These are phyloP conservation scores for Butyriboletus appendiculatus DNA, from an alignment of 1,284 basidiomycete genomes.

Conservation along the genomic window DNA sequence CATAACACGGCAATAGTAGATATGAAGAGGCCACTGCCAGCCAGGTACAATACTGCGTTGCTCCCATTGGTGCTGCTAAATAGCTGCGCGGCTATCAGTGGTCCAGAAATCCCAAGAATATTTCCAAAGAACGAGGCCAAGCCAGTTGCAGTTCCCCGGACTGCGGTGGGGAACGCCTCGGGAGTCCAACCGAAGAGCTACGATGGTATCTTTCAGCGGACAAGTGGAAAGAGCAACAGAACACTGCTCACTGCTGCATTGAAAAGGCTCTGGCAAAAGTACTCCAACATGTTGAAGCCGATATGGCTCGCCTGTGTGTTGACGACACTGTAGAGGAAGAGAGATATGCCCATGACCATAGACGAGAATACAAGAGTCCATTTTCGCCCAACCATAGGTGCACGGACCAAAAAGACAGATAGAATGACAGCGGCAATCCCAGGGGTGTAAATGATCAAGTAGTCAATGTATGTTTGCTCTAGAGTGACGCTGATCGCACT, in stretches of 20 bases:
- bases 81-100: constrained; percentile 11
- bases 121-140: constrained; percentile 6
- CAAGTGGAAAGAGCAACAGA: not conserved
- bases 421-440: constrained; percentile 11
- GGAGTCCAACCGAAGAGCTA: constrained; percentile 24
- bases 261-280: constrained; percentile 20
- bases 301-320: constrained; percentile 18
- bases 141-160: constrained; percentile 18
- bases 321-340: constrained; percentile 16
- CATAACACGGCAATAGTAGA: constrained; percentile 6
- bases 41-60: constrained; percentile 14
- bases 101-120: constrained; percentile 5
- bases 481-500: constrained; percentile 8
- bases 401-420: constrained; percentile 16
- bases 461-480: constrained; percentile 15
- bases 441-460: constrained; percentile 13
- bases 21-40: constrained; percentile 13
- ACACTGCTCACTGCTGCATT: constrained; percentile 4
- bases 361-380: constrained; percentile 21
- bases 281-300: constrained; percentile 15
- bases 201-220: not conserved
- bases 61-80: constrained; percentile 10
- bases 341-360: not conserved
- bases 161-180: constrained; percentile 17
- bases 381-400: constrained; percentile 18